Percentiles rank a stretch among this genome's conserved stretches.
These are phyloP conservation scores for Aspergillus coremiiformis DNA, from an alignment of 495 filamentous ascomycete species.

Conservation along the genomic window DNA sequence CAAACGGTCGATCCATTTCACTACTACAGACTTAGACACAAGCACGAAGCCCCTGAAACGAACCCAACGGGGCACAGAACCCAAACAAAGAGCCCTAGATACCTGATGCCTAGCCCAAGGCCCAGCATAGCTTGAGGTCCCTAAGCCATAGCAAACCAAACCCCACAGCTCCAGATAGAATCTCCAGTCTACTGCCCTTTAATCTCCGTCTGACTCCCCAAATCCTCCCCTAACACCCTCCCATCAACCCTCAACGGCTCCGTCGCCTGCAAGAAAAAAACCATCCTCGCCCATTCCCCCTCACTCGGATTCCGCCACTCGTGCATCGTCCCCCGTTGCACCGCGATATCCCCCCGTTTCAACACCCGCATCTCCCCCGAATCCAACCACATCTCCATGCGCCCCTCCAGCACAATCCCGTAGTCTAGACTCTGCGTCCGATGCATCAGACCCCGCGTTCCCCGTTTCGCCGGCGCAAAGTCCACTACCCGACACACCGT, in stretches of 20 bases:
- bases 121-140: no score
- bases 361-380: conserved; percentile 53
- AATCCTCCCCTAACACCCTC: conserved; percentile 41
- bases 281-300: conserved; percentile 47
- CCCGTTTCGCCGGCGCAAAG: conserved; percentile 48
- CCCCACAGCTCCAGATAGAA: no score
- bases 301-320: conserved; percentile 36
- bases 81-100: no score
- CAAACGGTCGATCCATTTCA: no score
- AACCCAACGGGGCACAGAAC: no score
- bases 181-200: no score
- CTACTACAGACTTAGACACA: no score
- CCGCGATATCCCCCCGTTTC: conserved; percentile 63
- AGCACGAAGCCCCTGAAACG: no score
- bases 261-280: conserved; percentile 51
- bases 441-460: conserved; percentile 57
- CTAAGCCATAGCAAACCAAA: no score
- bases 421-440: conserved; percentile 69
- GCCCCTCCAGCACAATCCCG: conserved; percentile 68
- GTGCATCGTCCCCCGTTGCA: conserved; percentile 52
- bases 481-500: conserved; percentile 48
- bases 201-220: conserved; percentile 24
- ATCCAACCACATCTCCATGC: conserved; percentile 68
- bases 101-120: no score
- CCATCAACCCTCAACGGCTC: conserved; percentile 36